Evolutionary conservation across 495 filamentous ascomycete genomes (phyloP).

Genomic region (Pyronema domesticum): DNA sequence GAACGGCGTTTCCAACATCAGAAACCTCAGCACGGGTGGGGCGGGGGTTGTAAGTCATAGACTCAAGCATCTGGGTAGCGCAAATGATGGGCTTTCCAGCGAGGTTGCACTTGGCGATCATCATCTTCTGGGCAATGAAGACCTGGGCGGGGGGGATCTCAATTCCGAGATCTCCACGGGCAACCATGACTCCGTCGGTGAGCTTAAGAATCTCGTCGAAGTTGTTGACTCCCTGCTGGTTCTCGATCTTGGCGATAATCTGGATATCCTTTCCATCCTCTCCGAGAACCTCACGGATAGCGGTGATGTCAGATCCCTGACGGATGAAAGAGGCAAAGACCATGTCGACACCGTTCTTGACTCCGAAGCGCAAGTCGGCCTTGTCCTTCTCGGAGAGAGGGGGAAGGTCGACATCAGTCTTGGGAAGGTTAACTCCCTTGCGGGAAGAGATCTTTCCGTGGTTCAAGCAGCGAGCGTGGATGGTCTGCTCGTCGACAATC

Average conservation of each 20-base stretch:
- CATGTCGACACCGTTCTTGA: conserved; percentile 97
- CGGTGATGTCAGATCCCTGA: conserved; percentile 70
- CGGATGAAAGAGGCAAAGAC: conserved; percentile 98
- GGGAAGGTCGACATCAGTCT: conserved; percentile 95
- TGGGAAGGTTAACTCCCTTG: conserved; percentile 97
- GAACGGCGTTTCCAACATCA: conserved; percentile 93
- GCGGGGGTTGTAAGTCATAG: conserved; percentile 98
- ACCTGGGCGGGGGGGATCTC: conserved; percentile 97
- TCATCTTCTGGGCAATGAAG: conserved; percentile 99
- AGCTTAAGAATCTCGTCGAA: conserved; percentile 91
- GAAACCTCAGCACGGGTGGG: conserved; percentile 95
- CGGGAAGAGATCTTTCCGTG: conserved; percentile 95
- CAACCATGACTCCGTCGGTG: conserved; percentile 99
- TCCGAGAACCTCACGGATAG: conserved; percentile 81
- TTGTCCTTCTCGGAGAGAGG: conserved; percentile 98
- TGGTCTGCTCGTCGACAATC: conserved; percentile 71
- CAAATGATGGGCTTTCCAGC: conserved; percentile 97
- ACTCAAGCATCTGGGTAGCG: conserved; percentile 77
- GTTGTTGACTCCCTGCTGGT: conserved; percentile 97
- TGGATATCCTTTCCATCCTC: conserved; percentile 90
- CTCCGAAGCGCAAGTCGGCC: conserved; percentile 78
- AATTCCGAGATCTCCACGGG: conserved; percentile 94
- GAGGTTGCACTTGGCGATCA: conserved; percentile 99
- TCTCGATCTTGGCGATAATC: conserved; percentile 99
- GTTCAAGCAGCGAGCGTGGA: conserved; percentile 72